Evolutionary conservation across 2,329 filamentous ascomycete genomes (phyloP).

Genomic region (Ophiostoma angusticollis): DNA sequence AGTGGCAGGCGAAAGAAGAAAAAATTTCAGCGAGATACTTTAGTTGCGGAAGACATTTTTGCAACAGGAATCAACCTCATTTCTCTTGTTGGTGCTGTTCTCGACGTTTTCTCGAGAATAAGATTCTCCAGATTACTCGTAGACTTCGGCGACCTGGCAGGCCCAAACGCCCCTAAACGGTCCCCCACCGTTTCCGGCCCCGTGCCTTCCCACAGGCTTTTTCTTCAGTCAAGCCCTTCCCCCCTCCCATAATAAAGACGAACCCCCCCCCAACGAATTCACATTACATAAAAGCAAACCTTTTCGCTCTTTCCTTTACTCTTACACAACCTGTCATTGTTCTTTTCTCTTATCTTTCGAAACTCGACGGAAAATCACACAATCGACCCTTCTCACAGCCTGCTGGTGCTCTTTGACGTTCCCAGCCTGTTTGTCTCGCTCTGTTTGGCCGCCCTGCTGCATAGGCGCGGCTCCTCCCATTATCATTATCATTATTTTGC

Average conservation of each 20-base stretch:
- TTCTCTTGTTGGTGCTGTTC: too few species aligned
- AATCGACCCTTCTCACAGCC: conserved; percentile 5
- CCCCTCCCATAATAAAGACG: too few species aligned
- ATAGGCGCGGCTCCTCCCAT: conserved; percentile 8
- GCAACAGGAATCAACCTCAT: too few species aligned
- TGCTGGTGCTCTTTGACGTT: background rate
- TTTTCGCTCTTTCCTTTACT: conserved; percentile 29
- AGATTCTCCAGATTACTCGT: too few species aligned
- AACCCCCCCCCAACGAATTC: conserved; percentile 22
- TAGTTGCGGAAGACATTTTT: too few species aligned
- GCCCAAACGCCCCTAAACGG: too few species aligned
- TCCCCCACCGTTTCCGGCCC: too few species aligned
- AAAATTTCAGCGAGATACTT: too few species aligned
- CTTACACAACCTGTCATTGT: conserved; percentile 28
- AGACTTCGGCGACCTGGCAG: too few species aligned
- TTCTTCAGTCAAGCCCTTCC: background rate
- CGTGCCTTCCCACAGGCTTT: background rate
- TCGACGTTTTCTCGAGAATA: too few species aligned
- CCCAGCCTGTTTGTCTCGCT: background rate
- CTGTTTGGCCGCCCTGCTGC: background rate
- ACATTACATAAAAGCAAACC: conserved; percentile 38
- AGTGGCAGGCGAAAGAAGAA: too few species aligned
- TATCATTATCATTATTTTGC: conserved; percentile 8
- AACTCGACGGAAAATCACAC: conserved; percentile 10
- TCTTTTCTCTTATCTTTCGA: conserved; percentile 25